These are phyloP conservation scores for Sequoiadendron giganteum DNA, from an alignment of 75 land plant genomes.

Conservation along the genomic window DNA sequence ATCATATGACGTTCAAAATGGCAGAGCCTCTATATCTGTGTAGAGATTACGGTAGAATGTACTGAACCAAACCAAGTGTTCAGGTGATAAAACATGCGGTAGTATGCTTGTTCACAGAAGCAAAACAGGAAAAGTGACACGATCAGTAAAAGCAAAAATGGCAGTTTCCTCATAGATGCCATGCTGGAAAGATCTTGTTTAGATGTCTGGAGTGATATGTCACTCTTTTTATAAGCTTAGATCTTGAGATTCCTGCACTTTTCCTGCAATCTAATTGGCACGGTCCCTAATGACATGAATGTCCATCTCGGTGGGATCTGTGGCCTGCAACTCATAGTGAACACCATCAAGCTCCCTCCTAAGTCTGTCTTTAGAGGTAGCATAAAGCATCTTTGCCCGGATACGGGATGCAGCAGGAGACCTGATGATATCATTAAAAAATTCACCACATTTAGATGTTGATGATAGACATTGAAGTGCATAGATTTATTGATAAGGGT, in stretches of 20 bases:
- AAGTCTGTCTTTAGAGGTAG: constrained; percentile 57
- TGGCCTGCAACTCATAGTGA: constrained; percentile 59
- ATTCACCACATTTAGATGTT: not conserved
- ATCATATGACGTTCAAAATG: constrained; percentile 3
- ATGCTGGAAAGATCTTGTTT: not conserved
- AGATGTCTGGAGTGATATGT: not conserved
- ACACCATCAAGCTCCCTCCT: constrained; percentile 55
- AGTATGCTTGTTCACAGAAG: not conserved
- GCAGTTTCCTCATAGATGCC: not conserved
- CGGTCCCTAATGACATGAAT: constrained; percentile 44
- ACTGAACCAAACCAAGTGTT: not conserved
- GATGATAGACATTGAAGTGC: not conserved
- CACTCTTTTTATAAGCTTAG: not conserved
- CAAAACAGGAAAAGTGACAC: constrained; percentile 3
- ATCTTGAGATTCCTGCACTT: not conserved
- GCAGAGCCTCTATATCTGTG: not conserved
- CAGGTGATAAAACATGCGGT: not conserved
- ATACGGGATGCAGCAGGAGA: constrained; percentile 44
- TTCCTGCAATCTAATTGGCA: constrained; percentile 18
- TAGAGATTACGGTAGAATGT: not conserved
- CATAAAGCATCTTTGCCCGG: constrained; percentile 56
- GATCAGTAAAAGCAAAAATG: not conserved
- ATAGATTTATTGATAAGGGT: not conserved
- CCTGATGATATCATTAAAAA: constrained; percentile 22
- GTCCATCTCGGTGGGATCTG: constrained; percentile 56